These are phyloP conservation scores for Hysterium pulicare DNA, from an alignment of 2,329 filamentous ascomycete genomes.

Conservation along the genomic window DNA sequence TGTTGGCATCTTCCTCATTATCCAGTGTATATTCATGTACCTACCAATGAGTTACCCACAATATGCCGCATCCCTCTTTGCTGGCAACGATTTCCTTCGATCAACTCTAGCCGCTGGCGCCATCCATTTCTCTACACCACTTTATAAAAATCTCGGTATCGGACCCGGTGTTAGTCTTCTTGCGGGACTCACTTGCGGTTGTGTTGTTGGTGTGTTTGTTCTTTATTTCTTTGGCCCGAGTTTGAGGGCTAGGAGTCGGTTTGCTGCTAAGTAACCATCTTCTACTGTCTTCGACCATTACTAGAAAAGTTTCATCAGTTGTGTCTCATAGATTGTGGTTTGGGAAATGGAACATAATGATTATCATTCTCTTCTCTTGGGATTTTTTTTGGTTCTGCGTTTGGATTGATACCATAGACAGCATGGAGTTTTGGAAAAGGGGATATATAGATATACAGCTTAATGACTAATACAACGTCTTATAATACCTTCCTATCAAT, in stretches of 20 bases:
- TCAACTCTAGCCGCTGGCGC: slow-evolving; percentile 56
- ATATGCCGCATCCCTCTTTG: slow-evolving; percentile 49
- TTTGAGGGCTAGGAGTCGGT: slow-evolving; percentile 54
- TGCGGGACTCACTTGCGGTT: slow-evolving; percentile 40
- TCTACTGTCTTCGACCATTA: too few relatives aligned
- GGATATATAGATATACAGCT: too few relatives aligned
- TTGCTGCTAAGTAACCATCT: slow-evolving; percentile 46
- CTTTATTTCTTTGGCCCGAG: slow-evolving; percentile 56
- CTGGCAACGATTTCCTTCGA: slow-evolving; percentile 61
- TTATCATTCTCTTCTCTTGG: too few relatives aligned
- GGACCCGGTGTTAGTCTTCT: slow-evolving; percentile 56
- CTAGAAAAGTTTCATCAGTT: too few relatives aligned
- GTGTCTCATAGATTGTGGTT: too few relatives aligned
- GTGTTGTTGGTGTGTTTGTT: slow-evolving; percentile 56
- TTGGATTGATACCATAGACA: too few relatives aligned
- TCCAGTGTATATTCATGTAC: slow-evolving; percentile 59
- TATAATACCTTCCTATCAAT: too few relatives aligned
- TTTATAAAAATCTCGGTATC: slow-evolving; percentile 59
- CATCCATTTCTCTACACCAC: slow-evolving; percentile 58
- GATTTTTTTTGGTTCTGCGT: too few relatives aligned
- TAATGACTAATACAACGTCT: too few relatives aligned
- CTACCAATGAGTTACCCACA: slow-evolving; percentile 61
- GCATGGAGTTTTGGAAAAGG: too few relatives aligned
- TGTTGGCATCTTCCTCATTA: slow-evolving; percentile 37
- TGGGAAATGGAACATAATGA: too few relatives aligned